A percentile compares a stretch with the other conserved stretches of the same genome.
These are phyloP conservation scores for Cercospora sojina DNA, from an alignment of 2,329 filamentous ascomycete species.

Conservation along the genomic window DNA sequence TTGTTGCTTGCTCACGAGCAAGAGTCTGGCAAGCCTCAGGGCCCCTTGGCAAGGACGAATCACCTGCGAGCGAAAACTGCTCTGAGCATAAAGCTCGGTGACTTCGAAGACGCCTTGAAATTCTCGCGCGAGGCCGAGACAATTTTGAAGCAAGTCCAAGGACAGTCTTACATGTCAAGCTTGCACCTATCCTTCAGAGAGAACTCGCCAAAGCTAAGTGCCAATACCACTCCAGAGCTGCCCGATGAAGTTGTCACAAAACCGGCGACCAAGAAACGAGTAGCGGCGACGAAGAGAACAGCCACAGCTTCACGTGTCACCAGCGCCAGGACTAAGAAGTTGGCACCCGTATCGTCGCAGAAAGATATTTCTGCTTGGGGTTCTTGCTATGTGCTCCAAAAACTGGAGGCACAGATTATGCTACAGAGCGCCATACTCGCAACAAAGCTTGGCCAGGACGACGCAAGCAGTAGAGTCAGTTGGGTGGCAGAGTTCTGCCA, in stretches of 20 bases:
- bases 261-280: background rate
- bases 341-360: background rate
- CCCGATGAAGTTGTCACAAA: background rate
- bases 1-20: constrained; percentile 28
- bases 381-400: constrained; percentile 19
- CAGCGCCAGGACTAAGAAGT: background rate
- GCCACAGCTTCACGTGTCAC: background rate
- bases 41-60: constrained; percentile 23
- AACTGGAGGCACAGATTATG: constrained; percentile 14
- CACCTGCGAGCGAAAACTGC: constrained; percentile 26
- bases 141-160: constrained; percentile 12
- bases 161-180: constrained; percentile 4
- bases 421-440: constrained; percentile 16
- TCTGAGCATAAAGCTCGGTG: constrained; percentile 26
- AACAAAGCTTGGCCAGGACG: constrained; percentile 7
- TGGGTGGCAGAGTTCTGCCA: constrained; percentile 8
- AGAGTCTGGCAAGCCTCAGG: background rate
- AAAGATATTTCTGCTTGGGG: constrained; percentile 7
- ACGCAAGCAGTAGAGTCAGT: background rate
- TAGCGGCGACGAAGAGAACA: background rate
- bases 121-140: constrained; percentile 26
- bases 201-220: background rate
- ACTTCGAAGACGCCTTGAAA: constrained; percentile 24
- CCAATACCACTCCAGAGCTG: background rate
- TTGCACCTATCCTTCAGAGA: background rate